Conservation (phyloP, 2,329 filamentous ascomycete genomes). For the Westerdykella ornata region DNA sequence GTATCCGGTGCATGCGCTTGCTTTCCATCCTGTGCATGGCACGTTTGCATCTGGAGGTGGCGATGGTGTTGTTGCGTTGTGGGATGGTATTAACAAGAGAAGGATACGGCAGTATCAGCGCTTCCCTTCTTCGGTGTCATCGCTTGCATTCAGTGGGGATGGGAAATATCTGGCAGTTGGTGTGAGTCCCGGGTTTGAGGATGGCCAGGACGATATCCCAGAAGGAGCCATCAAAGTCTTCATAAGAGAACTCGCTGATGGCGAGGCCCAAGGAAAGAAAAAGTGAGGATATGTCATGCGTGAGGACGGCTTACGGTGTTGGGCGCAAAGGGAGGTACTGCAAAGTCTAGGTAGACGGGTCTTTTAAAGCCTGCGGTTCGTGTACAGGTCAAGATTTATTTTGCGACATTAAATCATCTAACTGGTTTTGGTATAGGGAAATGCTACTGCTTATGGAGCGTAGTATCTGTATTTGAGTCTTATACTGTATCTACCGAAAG, state of each 20-base stretch:
- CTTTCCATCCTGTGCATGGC: constrained; percentile 75
- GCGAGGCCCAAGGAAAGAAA: constrained; percentile 79
- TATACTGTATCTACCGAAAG: too few species aligned
- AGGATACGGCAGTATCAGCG: constrained; percentile 85
- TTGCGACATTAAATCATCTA: too few species aligned
- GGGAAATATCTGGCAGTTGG: constrained; percentile 74
- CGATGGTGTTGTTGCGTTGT: constrained; percentile 84
- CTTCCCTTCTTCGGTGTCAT: constrained; percentile 70
- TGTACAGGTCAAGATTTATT: too few species aligned
- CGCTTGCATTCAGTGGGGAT: constrained; percentile 68
- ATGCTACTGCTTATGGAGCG: too few species aligned
- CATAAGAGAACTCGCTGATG: constrained; percentile 76
- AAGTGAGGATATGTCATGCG: constrained; percentile 41
- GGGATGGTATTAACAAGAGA: constrained; percentile 87
- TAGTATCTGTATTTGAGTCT: too few species aligned
- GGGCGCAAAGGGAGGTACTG: too few species aligned
- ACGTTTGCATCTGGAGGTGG: constrained; percentile 87
- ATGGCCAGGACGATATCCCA: constrained; percentile 74
- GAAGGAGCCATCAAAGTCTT: constrained; percentile 67
- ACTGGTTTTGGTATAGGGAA: too few species aligned
- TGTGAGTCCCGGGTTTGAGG: constrained; percentile 80
- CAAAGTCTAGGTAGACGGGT: too few species aligned
- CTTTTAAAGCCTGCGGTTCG: too few species aligned
- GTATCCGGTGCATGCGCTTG: constrained; percentile 83
- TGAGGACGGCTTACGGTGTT: not conserved